Conservation (phyloP, 768 basidiomycete species). For the Psilocybe tampanensis region DNA sequence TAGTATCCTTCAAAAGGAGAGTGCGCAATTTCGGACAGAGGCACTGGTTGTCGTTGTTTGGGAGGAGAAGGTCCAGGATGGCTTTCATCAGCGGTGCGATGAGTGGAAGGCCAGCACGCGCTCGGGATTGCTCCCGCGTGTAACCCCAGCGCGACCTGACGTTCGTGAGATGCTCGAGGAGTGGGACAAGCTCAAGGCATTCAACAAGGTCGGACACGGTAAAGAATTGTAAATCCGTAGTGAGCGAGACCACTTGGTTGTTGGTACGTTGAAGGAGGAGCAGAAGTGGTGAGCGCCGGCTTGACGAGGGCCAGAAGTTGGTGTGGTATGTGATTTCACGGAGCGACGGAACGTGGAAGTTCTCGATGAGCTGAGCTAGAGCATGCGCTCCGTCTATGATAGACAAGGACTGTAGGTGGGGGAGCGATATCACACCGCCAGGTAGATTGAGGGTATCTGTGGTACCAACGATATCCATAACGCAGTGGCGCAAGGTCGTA, state of each 20-base stretch:
- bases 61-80: slow-evolving; percentile 12
- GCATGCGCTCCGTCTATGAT: slow-evolving; percentile 3
- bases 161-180: slow-evolving; percentile 7
- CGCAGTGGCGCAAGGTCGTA: slow-evolving; percentile 6
- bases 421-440: slow-evolving; percentile 4
- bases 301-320: slow-evolving; percentile 3
- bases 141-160: slow-evolving; percentile 1
- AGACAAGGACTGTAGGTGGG: slow-evolving; percentile 10
- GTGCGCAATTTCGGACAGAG: slow-evolving; percentile 6
- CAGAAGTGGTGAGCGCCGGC: slow-evolving; percentile 9
- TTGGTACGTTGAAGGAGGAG: slow-evolving; percentile 10
- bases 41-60: not conserved
- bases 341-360: slow-evolving; percentile 12
- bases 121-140: slow-evolving; percentile 9
- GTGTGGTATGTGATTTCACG: slow-evolving; percentile 11
- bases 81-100: slow-evolving; percentile 1
- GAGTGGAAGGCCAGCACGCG: not conserved
- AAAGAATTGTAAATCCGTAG: slow-evolving; percentile 13
- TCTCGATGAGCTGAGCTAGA: slow-evolving; percentile 7
- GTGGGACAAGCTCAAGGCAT: slow-evolving; percentile 7
- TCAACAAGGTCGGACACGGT: slow-evolving; percentile 10
- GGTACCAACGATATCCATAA: slow-evolving; percentile 5
- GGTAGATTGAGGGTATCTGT: not conserved
- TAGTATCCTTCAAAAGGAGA: slow-evolving; percentile 6
- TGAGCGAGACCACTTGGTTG: slow-evolving; percentile 5